Evolutionary conservation across 2,329 filamentous ascomycete species (phyloP), one percentile per base, ranked within the genome.

Genomic region (Leptographium lundbergii): DNA sequence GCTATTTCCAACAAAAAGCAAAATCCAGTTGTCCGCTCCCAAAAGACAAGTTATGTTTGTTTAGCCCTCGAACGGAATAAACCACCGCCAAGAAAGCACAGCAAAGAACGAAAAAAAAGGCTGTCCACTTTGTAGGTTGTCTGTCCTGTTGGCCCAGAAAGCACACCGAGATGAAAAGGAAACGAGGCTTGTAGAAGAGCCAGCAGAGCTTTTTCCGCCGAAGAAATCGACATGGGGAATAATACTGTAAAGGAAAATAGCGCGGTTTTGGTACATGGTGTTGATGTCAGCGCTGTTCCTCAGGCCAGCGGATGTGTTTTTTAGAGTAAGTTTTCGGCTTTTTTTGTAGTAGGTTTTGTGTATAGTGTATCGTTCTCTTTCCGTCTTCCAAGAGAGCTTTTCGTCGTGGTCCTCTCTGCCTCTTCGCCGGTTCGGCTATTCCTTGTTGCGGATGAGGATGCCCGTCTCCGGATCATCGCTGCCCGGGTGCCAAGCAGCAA

Each of bases 401-500:
- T 45, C 42, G 17, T 45, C 19, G 2, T 45, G 3, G 42, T 42
- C 13, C 3, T 2, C 19, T 42, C 14, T 19, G 19, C 1, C 19
- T n/a, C 17, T 19, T 22, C 42, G 4, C 19, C 19, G 39, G 13
- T 19, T 42, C 4, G 24, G 48, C 55, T 51, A 63, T 3, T 63
- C 61, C 62, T 65, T 65, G 59, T 56, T 58, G 34, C 60, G 62
- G 50, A 61, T 57, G n/a, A 65, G 58, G 52, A 65, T 65, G 54
- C 63, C 63, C 39, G 62, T 61, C 54, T 65, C 63, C 19, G 63
- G 63, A 50, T 65, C 62, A 42, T 65, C 63, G 57, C 61, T 61
- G 48, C 62, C 61, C 7, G 63, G 63, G 7, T 61, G 59, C 64
- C 64, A 66, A 6, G 63, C 47, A 6, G 64, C 60, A 50, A 66